A percentile compares a stretch with the other conserved stretches of the same genome.
phyloP scores from a whole-genome alignment of 2,329 filamentous ascomycete genomes.

The Dactylella cylindrospora region DNA sequence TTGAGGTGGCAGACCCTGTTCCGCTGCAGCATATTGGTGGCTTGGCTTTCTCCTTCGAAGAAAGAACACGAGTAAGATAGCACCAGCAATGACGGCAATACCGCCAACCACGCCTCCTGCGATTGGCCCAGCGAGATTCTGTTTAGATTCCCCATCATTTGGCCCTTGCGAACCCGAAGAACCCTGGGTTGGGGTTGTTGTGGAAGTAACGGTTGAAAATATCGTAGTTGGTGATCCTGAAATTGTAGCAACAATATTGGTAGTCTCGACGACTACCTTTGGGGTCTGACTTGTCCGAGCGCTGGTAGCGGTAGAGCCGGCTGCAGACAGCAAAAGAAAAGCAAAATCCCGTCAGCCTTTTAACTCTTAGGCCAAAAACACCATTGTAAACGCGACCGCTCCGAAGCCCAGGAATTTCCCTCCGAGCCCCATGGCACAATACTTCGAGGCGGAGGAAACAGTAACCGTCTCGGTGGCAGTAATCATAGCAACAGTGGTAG shows the following conservation, averaged over 20 bases:
- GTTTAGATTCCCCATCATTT: neutral
- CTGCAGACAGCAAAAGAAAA: too few relatives aligned
- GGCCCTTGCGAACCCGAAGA: neutral
- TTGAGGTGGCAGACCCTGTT: conserved; percentile 4
- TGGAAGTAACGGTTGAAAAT: conserved; percentile 5
- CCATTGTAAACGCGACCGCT: conserved; percentile 18
- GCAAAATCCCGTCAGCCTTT: conserved; percentile 10
- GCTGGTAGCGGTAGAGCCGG: too few relatives aligned
- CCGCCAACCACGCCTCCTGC: conserved; percentile 35
- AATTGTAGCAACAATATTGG: conserved; percentile 13
- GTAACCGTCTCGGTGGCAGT: conserved; percentile 25
- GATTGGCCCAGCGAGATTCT: conserved; percentile 13
- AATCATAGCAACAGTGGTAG: conserved; percentile 35
- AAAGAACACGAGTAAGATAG: conserved; percentile 13
- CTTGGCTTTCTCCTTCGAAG: conserved; percentile 17
- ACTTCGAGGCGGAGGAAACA: conserved; percentile 26
- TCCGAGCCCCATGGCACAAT: conserved; percentile 13
- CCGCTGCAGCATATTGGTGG: neutral
- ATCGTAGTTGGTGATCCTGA: conserved; percentile 19
- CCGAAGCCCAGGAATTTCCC: conserved; percentile 18
- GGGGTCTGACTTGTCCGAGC: too few relatives aligned
- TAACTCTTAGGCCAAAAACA: conserved; percentile 30
- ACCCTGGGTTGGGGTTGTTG: conserved; percentile 3
- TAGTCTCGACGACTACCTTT: conserved; percentile 7
- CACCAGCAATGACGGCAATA: conserved; percentile 16